Evolutionary conservation across 768 basidiomycete species (phyloP).

Genomic region (Lentinula edodes): DNA sequence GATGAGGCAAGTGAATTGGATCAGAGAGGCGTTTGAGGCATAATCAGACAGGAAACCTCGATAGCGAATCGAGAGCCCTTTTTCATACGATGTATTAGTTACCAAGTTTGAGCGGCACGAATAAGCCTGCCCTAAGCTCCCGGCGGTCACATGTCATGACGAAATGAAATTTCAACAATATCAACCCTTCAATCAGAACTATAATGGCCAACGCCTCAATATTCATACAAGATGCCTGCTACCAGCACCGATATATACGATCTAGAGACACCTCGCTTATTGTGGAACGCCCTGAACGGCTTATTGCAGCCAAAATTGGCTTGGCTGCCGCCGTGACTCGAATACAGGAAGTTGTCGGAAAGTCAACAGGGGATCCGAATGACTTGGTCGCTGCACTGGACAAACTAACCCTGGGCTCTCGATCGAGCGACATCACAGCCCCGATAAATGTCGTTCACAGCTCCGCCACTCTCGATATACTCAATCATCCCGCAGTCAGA

Average conservation of each 20-base stretch:
- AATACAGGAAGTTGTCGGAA: conserved; percentile 39
- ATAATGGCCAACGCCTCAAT: conserved; percentile 16
- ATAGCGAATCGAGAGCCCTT: too few relatives aligned
- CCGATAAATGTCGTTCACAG: conserved; percentile 42
- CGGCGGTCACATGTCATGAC: not conserved
- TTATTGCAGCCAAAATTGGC: conserved; percentile 80
- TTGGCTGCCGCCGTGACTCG: conserved; percentile 75
- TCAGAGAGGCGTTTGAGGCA: not conserved
- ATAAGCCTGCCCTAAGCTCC: not conserved
- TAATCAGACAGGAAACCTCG: too few relatives aligned
- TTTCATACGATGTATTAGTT: too few relatives aligned
- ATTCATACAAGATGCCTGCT: conserved; percentile 68
- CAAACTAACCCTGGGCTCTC: conserved; percentile 31
- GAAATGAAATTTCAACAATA: too few relatives aligned
- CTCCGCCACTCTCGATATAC: conserved; percentile 46
- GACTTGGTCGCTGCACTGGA: conserved; percentile 43
- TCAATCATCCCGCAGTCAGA: conserved; percentile 60
- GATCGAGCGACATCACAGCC: conserved; percentile 1
- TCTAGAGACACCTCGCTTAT: conserved; percentile 67
- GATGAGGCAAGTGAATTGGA: not conserved
- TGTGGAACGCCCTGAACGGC: conserved; percentile 87
- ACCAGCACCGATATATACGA: conserved; percentile 74
- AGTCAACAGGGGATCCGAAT: conserved; percentile 22
- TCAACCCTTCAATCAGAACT: too few relatives aligned
- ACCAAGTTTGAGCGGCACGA: too few relatives aligned